Conservation (phyloP, 2,329 filamentous ascomycete genomes). For the Neofusicoccum parvum region DNA sequence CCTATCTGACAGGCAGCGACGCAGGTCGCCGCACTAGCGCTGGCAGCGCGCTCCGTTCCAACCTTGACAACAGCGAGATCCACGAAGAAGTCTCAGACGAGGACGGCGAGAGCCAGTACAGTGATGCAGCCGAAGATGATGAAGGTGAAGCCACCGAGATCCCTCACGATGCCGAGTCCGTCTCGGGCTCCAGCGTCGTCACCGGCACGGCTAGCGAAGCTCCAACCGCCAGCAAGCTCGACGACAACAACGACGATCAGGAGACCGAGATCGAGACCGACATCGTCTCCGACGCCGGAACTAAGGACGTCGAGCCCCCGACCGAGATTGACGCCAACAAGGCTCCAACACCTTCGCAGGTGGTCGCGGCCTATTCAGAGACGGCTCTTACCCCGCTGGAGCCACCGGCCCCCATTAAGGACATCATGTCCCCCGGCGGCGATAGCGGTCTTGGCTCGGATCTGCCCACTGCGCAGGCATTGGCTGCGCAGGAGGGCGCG, state of each 20-base stretch:
- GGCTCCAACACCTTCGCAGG: not conserved
- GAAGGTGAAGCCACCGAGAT: conserved; percentile 25
- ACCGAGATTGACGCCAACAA: conserved; percentile 7
- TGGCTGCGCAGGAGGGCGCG: conserved; percentile 29
- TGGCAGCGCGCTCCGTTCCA: conserved; percentile 35
- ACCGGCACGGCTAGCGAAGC: not conserved
- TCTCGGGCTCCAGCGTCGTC: conserved; percentile 3
- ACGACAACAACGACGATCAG: not conserved
- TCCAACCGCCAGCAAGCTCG: not conserved
- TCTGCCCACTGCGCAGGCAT: conserved; percentile 33
- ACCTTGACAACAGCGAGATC: conserved; percentile 18
- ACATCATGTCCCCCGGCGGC: conserved; percentile 20
- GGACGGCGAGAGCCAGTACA: conserved; percentile 25
- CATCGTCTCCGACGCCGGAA: not conserved
- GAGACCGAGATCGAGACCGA: not conserved
- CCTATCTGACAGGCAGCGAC: conserved; percentile 52
- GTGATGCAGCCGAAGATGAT: conserved; percentile 2
- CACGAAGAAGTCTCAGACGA: conserved; percentile 26
- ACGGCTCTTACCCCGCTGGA: conserved; percentile 28
- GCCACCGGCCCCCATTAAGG: not conserved
- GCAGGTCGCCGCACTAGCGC: conserved; percentile 48
- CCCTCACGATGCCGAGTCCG: conserved; percentile 13
- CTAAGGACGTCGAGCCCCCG: conserved; percentile 15
- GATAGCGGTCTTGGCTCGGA: conserved; percentile 44
- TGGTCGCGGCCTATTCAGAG: conserved; percentile 32